Conservation (phyloP, 371 early-diverging fungal species). For the Mucor ambiguus region DNA sequence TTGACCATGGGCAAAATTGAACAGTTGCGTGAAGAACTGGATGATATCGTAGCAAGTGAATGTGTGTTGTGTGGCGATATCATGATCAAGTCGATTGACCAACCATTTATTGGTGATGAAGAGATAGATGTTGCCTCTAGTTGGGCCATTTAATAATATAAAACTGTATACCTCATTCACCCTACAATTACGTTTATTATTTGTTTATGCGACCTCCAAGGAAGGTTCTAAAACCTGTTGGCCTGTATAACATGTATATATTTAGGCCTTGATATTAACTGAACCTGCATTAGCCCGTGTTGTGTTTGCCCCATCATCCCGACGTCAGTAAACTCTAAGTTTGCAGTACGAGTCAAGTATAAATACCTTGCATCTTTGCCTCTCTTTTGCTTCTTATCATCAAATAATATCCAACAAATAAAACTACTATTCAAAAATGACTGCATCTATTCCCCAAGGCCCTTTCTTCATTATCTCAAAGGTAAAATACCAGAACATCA, state of each 20-base stretch:
- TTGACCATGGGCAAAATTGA: conserved; percentile 78
- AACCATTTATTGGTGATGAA: conserved; percentile 67
- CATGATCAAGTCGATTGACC: conserved; percentile 81
- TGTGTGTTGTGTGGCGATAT: conserved; percentile 77
- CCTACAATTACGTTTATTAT: not conserved
- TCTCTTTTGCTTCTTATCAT: not conserved
- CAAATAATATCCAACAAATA: not conserved
- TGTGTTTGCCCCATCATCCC: conserved; percentile 2
- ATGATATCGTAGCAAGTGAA: conserved; percentile 25
- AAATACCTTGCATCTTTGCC: not conserved
- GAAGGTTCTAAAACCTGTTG: not conserved
- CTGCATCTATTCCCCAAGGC: conserved; percentile 15
- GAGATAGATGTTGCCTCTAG: conserved; percentile 56
- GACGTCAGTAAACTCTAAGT: conserved; percentile 7
- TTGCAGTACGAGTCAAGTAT: not conserved
- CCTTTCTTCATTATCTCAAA: conserved; percentile 28
- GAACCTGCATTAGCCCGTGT: not conserved
- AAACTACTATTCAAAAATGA: conserved; percentile 8
- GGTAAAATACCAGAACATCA: not conserved
- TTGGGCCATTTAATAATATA: conserved; percentile 54
- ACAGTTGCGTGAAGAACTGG: conserved; percentile 30
- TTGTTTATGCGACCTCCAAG: not conserved
- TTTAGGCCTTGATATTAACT: not conserved
- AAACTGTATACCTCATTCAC: conserved; percentile 7
- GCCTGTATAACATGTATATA: not conserved